These are phyloP conservation scores for Syzygium grande DNA, from an alignment of 345 rosid genomes.

Conservation along the genomic window DNA sequence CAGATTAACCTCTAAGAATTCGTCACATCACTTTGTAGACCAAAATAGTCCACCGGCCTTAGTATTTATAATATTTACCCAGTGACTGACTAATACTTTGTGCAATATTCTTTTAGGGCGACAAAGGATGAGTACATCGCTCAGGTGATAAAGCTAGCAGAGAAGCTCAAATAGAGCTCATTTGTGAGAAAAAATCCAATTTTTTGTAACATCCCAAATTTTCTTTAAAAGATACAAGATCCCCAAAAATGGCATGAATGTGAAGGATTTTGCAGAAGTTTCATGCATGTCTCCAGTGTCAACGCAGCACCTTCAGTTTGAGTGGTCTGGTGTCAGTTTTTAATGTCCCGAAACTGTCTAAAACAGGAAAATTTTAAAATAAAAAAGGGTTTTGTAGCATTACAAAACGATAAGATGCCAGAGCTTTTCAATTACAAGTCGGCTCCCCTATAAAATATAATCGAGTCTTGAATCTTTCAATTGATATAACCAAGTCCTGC, in stretches of 20 bases:
- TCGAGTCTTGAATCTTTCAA: background rate
- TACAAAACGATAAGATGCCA: background rate
- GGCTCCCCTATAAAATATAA: background rate
- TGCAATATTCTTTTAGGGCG: conserved; percentile 20
- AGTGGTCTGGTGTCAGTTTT: background rate
- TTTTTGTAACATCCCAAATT: too few species aligned
- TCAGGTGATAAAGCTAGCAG: conserved; percentile 46
- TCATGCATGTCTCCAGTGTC: background rate
- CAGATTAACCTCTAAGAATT: background rate
- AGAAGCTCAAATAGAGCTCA: conserved; percentile 49
- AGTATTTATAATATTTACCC: background rate
- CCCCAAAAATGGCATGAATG: too few species aligned
- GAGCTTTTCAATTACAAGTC: background rate
- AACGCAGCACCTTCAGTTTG: background rate
- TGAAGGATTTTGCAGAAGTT: background rate
- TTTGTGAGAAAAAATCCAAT: too few species aligned
- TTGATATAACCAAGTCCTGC: background rate
- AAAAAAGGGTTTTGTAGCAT: background rate
- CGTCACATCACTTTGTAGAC: background rate
- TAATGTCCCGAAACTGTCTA: background rate
- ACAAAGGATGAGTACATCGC: conserved; percentile 57
- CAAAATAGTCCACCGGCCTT: background rate
- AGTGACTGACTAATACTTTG: background rate
- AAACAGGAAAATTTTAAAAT: background rate
- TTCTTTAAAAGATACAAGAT: too few species aligned